phyloP scores from a whole-genome alignment of 2,329 filamentous ascomycete genomes.

The Podosphaera leucotricha region DNA sequence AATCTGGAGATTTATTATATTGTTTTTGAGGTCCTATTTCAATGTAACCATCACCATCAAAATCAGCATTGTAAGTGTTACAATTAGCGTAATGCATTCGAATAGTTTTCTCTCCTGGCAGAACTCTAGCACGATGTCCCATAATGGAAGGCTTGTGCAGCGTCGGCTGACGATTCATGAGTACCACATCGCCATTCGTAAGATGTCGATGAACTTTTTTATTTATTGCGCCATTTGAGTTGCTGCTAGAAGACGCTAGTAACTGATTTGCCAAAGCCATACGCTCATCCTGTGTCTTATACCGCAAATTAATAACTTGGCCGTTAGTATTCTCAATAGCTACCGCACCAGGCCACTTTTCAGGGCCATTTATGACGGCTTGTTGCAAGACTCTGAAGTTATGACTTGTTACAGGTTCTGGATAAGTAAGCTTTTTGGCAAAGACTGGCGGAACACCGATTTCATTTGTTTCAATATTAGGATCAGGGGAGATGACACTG shows the following conservation, averaged over 20 bases:
- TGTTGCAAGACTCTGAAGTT: conserved; percentile 93
- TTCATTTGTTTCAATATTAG: conserved; percentile 96
- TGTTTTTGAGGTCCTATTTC: too few species aligned
- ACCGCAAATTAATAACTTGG: conserved; percentile 65
- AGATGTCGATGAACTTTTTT: conserved; percentile 96
- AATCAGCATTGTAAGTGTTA: conserved; percentile 94
- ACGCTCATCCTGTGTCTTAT: conserved; percentile 72
- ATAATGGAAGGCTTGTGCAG: conserved; percentile 98
- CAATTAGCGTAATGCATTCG: conserved; percentile 99
- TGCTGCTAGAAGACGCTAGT: conserved; percentile 57
- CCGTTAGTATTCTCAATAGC: conserved; percentile 94
- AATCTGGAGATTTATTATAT: too few species aligned
- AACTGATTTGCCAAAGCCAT: conserved; percentile 80
- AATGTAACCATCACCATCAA: too few species aligned
- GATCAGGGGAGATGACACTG: conserved; percentile 93
- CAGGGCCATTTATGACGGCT: conserved; percentile 81
- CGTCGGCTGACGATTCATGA: conserved; percentile 97
- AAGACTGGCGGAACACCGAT: conserved; percentile 98
- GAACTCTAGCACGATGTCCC: conserved; percentile 79
- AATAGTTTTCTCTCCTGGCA: conserved; percentile 88
- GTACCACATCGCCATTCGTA: conserved; percentile 84
- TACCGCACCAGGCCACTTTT: conserved; percentile 82
- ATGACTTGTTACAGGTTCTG: conserved; percentile 88
- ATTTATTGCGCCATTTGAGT: conserved; percentile 51
- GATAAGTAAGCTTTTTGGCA: conserved; percentile 84